phyloP scores from a whole-genome alignment of 1,284 basidiomycete genomes.

The Coniferiporia weirii region DNA sequence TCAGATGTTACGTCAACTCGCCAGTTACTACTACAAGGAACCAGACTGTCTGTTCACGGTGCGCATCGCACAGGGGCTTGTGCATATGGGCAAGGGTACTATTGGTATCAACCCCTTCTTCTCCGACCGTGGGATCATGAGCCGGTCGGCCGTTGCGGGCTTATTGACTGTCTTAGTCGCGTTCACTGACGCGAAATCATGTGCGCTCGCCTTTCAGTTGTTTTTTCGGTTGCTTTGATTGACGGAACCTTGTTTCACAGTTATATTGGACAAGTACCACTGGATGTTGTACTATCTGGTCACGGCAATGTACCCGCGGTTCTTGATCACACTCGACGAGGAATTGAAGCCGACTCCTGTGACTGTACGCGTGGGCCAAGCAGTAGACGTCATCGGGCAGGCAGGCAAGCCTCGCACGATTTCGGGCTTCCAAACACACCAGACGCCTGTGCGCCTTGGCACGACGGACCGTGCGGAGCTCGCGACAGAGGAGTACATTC shows the following conservation, averaged over 20 bases:
- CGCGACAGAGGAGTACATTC: slow-evolving; percentile 95
- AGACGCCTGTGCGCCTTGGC: slow-evolving; percentile 91
- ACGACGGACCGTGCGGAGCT: slow-evolving; percentile 93
- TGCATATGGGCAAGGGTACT: slow-evolving; percentile 99
- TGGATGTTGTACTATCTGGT: slow-evolving; percentile 99
- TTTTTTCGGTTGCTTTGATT: neutral
- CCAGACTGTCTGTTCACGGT: slow-evolving; percentile 97
- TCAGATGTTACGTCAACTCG: slow-evolving; percentile 95
- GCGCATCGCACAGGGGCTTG: slow-evolving; percentile 91
- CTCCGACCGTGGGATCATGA: slow-evolving; percentile 88
- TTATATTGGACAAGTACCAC: slow-evolving; percentile 91
- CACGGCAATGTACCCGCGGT: slow-evolving; percentile 96
- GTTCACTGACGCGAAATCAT: slow-evolving; percentile 91
- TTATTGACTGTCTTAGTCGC: slow-evolving; percentile 84
- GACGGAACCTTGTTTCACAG: slow-evolving; percentile 33
- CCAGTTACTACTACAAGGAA: slow-evolving; percentile 97
- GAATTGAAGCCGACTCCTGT: slow-evolving; percentile 81
- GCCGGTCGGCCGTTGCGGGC: slow-evolving; percentile 86
- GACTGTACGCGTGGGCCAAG: slow-evolving; percentile 94
- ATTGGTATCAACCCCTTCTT: slow-evolving; percentile 99
- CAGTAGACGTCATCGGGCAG: slow-evolving; percentile 87
- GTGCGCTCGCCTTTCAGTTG: slow-evolving; percentile 46
- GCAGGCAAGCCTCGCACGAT: slow-evolving; percentile 90
- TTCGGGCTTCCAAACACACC: slow-evolving; percentile 95
- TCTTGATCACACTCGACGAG: slow-evolving; percentile 96